Conservation (phyloP, 2,329 filamentous ascomycete genomes). For the Claviceps cyperi region DNA sequence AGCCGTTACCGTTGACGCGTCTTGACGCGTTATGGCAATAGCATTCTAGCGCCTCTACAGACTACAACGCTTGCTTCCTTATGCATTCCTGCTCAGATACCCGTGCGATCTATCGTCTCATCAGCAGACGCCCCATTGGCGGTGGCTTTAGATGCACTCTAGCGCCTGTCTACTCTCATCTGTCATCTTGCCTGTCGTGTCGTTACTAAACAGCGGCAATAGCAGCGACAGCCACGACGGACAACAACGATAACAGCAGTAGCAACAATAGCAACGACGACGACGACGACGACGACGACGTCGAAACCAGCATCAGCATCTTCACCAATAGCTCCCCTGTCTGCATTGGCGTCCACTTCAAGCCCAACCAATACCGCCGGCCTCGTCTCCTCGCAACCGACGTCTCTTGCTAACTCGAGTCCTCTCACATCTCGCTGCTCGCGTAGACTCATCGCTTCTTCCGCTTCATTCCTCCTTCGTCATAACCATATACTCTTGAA, state of each 20-base stretch:
- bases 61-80: no score
- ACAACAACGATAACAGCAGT: neutral
- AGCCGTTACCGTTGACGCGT: no score
- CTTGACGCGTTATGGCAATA: neutral
- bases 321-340: neutral
- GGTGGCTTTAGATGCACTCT: no score
- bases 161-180: neutral
- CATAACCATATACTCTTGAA: neutral
- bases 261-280: neutral
- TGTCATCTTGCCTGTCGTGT: neutral
- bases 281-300: neutral
- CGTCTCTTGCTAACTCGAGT: neutral
- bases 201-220: neutral
- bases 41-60: no score
- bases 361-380: neutral
- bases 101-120: neutral
- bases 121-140: no score
- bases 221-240: neutral
- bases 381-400: neutral
- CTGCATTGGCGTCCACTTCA: neutral
- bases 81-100: neutral
- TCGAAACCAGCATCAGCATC: neutral
- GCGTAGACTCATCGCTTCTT: neutral
- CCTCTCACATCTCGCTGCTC: neutral
- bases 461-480: neutral